These are phyloP conservation scores for Dactylis glomerata DNA, from an alignment of 176 grass and related monocot genomes.

Conservation along the genomic window DNA sequence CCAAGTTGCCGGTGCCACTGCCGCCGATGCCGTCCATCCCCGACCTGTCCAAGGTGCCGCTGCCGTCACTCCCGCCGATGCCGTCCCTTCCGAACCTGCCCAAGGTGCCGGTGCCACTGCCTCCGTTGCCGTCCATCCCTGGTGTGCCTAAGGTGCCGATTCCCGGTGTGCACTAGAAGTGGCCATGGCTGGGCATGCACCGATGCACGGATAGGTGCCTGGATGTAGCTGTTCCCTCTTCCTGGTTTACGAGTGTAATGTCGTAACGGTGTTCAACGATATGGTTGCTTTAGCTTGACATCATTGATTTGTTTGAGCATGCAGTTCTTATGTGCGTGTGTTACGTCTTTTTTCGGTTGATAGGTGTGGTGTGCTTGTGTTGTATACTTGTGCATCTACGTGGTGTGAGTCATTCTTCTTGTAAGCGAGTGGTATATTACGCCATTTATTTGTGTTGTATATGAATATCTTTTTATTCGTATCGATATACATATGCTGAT, in stretches of 20 bases:
- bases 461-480: not conserved
- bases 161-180: not conserved
- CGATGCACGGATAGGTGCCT: not conserved
- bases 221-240: not conserved
- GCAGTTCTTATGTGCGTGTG: not conserved
- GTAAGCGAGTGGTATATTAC: not conserved
- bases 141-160: not conserved
- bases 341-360: not conserved
- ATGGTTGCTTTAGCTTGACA: not conserved
- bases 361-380: not conserved
- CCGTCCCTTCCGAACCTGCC: not conserved
- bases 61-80: not conserved
- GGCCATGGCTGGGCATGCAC: not conserved
- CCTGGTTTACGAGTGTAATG: not conserved
- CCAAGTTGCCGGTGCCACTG: not conserved
- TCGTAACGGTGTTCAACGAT: not conserved
- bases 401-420: not conserved
- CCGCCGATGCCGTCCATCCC: constrained; percentile 1
- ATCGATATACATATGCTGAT: not conserved
- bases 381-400: not conserved
- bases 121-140: not conserved
- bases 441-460: not conserved
- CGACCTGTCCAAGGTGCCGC: not conserved
- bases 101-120: not conserved
- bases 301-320: not conserved